Conservation (phyloP, 306 rosid species). For the Ochetophila trinervis region DNA sequence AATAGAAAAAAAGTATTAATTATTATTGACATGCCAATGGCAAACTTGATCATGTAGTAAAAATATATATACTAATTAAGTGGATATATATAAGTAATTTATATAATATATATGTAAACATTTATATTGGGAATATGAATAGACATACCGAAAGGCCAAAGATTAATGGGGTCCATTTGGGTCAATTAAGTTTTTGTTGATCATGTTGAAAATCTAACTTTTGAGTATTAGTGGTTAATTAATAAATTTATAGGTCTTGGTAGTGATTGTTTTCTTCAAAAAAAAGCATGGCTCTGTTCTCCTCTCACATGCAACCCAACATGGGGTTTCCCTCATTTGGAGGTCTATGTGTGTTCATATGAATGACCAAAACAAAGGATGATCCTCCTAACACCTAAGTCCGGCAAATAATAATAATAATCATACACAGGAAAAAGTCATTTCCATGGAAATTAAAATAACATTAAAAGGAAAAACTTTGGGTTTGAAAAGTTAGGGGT, state of each 20-base stretch:
- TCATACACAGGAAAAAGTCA: neutral
- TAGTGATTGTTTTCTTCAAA: slow-evolving; percentile 48
- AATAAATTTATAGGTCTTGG: slow-evolving; percentile 1
- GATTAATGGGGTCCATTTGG: neutral
- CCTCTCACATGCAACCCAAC: slow-evolving; percentile 56
- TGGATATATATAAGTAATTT: too few species aligned
- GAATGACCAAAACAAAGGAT: slow-evolving; percentile 14
- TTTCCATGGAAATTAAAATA: slow-evolving; percentile 25
- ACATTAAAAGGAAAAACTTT: slow-evolving; percentile 31
- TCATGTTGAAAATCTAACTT: neutral
- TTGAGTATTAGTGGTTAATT: neutral
- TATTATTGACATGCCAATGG: too few species aligned
- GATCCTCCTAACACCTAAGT: neutral
- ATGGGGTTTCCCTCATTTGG: slow-evolving; percentile 27
- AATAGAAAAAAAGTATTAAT: too few species aligned
- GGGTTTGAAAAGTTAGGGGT: slow-evolving; percentile 36
- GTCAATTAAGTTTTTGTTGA: neutral
- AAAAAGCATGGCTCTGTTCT: slow-evolving; percentile 36
- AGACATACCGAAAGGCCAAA: neutral
- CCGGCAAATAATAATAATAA: slow-evolving; percentile 13
- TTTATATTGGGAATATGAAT: too few species aligned
- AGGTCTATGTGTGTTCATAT: slow-evolving; percentile 18
- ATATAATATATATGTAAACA: too few species aligned
- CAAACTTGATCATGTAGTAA: too few species aligned
- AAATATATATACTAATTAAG: too few species aligned